These are phyloP conservation scores for Thermomucor indicae-seudaticae DNA, from an alignment of 371 early-diverging fungal species.

Conservation along the genomic window DNA sequence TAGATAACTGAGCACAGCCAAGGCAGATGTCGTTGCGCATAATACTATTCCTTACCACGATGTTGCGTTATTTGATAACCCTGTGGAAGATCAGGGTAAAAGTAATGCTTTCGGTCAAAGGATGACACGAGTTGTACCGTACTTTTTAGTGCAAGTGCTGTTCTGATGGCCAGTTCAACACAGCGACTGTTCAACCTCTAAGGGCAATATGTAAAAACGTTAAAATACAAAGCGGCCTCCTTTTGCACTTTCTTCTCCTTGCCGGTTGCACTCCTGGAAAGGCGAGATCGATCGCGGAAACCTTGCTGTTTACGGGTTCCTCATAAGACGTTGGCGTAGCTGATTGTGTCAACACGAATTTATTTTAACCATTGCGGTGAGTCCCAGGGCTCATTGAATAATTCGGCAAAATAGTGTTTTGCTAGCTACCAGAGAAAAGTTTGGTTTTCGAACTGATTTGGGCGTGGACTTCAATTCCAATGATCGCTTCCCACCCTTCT, in stretches of 20 bases:
- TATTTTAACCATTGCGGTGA: conserved; percentile 10
- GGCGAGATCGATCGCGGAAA: conserved; percentile 75
- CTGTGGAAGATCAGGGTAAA: conserved; percentile 87
- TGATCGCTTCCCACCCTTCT: conserved; percentile 67
- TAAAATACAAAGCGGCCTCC: background rate
- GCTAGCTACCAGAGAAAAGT: conserved; percentile 71
- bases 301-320: conserved; percentile 67
- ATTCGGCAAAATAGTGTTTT: no score
- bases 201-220: background rate
- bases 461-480: conserved; percentile 91
- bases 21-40: no score
- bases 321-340: conserved; percentile 53
- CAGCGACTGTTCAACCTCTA: conserved; percentile 71
- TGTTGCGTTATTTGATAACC: conserved; percentile 96
- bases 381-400: no score
- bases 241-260: background rate
- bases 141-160: conserved; percentile 69
- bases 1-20: no score
- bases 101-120: conserved; percentile 95
- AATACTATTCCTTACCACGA: conserved; percentile 37
- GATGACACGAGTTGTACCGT: conserved; percentile 60
- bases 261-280: conserved; percentile 76
- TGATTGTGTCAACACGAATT: conserved; percentile 1
- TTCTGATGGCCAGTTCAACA: conserved; percentile 67
- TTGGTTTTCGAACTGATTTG: conserved; percentile 76